Conservation (phyloP, 805 yeast genomes). For the Wickerhamiella siamensis region DNA sequence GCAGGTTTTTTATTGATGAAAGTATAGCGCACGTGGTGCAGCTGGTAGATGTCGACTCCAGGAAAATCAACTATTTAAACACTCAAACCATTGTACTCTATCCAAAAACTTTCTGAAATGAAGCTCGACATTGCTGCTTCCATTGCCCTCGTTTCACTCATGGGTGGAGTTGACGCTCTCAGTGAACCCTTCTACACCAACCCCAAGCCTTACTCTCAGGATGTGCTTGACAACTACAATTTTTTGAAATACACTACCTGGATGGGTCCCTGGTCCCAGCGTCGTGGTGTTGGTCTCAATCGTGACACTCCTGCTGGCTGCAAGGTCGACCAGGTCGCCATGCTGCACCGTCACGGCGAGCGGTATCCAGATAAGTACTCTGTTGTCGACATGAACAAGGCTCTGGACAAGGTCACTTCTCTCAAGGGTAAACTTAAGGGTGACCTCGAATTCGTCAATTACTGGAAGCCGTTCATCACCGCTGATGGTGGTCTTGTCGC, state of each 20-base stretch:
- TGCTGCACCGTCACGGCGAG: constrained; percentile 44
- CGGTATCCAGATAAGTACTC: constrained; percentile 30
- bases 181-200: constrained; percentile 10
- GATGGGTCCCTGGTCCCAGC: constrained; percentile 37
- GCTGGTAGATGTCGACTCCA: no score
- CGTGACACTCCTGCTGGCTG: constrained; percentile 39
- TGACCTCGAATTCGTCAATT: constrained; percentile 33
- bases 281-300: constrained; percentile 38
- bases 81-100: no score
- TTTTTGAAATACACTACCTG: constrained; percentile 36
- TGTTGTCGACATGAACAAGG: constrained; percentile 5
- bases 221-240: constrained; percentile 31
- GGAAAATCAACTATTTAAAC: no score
- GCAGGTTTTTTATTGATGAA: no score
- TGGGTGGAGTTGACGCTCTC: constrained; percentile 9
- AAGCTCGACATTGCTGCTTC: not conserved
- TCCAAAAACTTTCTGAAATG: no score
- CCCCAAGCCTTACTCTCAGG: constrained; percentile 17
- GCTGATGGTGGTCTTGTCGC: constrained; percentile 31
- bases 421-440: constrained; percentile 21
- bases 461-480: constrained; percentile 32
- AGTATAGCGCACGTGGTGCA: not conserved
- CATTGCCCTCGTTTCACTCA: constrained; percentile 4
- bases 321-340: constrained; percentile 39
- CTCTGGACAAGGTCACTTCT: constrained; percentile 8